These are phyloP conservation scores for Cornus controversa DNA, from an alignment of 148 eudicot species.

Conservation along the genomic window DNA sequence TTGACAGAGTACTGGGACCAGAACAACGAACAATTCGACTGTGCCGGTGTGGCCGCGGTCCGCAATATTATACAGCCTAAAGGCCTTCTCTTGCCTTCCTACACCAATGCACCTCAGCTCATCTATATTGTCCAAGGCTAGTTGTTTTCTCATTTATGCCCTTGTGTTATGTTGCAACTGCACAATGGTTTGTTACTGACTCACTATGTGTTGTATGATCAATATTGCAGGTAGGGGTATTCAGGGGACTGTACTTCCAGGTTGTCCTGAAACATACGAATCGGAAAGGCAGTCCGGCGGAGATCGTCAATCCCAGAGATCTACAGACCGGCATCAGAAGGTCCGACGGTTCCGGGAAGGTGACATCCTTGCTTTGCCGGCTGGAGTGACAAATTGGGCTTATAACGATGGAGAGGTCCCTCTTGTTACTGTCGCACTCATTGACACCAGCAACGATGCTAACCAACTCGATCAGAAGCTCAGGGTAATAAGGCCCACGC, in stretches of 20 bases:
- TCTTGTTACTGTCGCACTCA: constrained; percentile 6
- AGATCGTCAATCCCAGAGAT: not conserved
- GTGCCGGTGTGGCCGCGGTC: constrained; percentile 2
- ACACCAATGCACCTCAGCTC: constrained; percentile 7
- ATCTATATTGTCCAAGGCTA: constrained; percentile 4
- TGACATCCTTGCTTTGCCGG: constrained; percentile 25
- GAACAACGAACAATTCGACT: not conserved
- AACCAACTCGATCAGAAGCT: constrained; percentile 29
- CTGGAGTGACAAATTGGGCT: constrained; percentile 19
- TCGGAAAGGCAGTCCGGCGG: not conserved
- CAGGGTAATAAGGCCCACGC: too few species aligned
- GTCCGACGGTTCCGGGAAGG: constrained; percentile 17
- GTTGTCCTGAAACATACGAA: constrained; percentile 13
- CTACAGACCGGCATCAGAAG: constrained; percentile 30
- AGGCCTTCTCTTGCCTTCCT: constrained; percentile 4
- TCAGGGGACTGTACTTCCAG: not conserved
- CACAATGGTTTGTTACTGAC: too few species aligned
- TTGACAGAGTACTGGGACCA: not conserved
- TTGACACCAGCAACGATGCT: constrained; percentile 7
- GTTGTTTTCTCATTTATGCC: not conserved
- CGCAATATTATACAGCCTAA: constrained; percentile 4
- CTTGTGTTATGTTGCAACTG: too few species aligned
- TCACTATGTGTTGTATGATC: too few species aligned
- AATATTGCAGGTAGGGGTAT: not conserved
- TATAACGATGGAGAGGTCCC: constrained; percentile 27